phyloP scores from a whole-genome alignment of 345 rosid species.

The Eucalyptus curtisii region DNA sequence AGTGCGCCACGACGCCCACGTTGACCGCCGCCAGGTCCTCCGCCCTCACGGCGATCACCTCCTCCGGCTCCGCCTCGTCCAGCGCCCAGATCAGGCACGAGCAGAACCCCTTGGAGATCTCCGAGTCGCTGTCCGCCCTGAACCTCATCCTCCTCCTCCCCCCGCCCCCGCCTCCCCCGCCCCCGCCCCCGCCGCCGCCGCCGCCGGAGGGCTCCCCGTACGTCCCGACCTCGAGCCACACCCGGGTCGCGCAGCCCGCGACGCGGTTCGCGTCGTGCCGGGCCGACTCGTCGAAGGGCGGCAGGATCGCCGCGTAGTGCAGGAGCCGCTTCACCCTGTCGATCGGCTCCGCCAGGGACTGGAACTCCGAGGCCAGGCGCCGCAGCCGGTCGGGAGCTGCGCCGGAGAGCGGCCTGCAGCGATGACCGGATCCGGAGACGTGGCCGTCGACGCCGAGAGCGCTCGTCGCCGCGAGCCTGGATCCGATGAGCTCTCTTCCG shows the following conservation, averaged over 20 bases:
- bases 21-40: conserved; percentile 71
- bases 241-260: conserved; percentile 78
- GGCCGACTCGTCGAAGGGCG: conserved; percentile 53
- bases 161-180: background rate
- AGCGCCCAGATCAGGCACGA: conserved; percentile 70
- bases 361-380: conserved; percentile 43
- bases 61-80: conserved; percentile 73
- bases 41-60: conserved; percentile 45
- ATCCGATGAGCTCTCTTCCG: background rate
- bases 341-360: conserved; percentile 49
- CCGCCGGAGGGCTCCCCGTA: conserved; percentile 6
- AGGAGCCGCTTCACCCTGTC: conserved; percentile 77
- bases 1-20: conserved; percentile 52
- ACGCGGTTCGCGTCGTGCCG: conserved; percentile 52
- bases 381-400: conserved; percentile 19
- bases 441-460: background rate
- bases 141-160: conserved; percentile 44
- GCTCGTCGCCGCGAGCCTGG: background rate
- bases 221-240: conserved; percentile 54
- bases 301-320: conserved; percentile 50
- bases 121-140: conserved; percentile 80
- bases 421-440: background rate
- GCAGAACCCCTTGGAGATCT: conserved; percentile 71
- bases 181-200: background rate
- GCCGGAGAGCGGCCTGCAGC: background rate